A percentile compares a stretch with the other conserved stretches of the same genome.
Evolutionary conservation across 2,329 filamentous ascomycete species (phyloP).

Genomic region (Penicillium sp.): DNA sequence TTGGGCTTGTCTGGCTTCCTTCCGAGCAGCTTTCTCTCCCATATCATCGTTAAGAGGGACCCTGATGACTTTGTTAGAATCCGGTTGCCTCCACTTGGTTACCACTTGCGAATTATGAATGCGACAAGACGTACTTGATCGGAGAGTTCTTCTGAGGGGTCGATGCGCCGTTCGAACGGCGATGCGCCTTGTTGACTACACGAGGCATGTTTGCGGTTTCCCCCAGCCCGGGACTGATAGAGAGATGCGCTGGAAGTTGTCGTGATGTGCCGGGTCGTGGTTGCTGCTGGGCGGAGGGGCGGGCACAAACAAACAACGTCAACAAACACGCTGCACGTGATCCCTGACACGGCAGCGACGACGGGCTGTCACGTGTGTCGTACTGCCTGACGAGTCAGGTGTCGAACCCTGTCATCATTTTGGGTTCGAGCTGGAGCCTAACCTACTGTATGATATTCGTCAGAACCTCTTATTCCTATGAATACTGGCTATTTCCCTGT

Average conservation of each 20-base stretch:
- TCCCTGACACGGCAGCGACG: constrained; percentile 15
- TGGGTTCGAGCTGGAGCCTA: constrained; percentile 1
- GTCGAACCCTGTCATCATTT: not conserved
- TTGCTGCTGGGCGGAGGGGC: constrained; percentile 22
- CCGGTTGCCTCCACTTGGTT: constrained; percentile 5
- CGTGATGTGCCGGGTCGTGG: constrained; percentile 17
- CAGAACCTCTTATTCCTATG: too few relatives aligned
- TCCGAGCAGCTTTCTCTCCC: constrained; percentile 84
- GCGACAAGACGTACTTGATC: constrained; percentile 47
- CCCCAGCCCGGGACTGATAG: constrained; percentile 28
- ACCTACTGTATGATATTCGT: too few relatives aligned
- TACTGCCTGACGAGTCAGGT: constrained; percentile 12
- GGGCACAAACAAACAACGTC: constrained; percentile 28
- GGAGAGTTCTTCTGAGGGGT: constrained; percentile 58
- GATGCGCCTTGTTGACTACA: constrained; percentile 54
- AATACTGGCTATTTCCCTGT: not conserved
- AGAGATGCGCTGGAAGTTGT: constrained; percentile 12
- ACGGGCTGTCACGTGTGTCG: constrained; percentile 25
- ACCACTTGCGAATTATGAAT: not conserved
- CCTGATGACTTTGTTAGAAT: constrained; percentile 50
- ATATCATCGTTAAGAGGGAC: constrained; percentile 97
- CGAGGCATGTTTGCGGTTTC: constrained; percentile 56
- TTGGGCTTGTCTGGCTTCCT: constrained; percentile 83
- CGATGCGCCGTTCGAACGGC: constrained; percentile 50
- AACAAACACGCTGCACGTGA: constrained; percentile 36